Evolutionary conservation across 1,284 basidiomycete genomes (phyloP).

Genomic region (Inonotus hispidus): DNA sequence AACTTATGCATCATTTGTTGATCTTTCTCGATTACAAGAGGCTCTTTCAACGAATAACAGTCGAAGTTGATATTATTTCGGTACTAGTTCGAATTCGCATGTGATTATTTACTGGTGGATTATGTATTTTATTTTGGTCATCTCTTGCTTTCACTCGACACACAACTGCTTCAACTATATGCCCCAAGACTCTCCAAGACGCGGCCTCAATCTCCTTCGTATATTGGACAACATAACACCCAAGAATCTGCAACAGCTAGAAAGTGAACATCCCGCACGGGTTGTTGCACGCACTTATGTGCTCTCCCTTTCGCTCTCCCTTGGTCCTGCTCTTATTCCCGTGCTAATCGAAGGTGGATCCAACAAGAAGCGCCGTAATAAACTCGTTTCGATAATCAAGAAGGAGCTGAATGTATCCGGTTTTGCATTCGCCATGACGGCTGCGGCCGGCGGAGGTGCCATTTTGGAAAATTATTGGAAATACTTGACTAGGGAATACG

Average conservation of each 20-base stretch:
- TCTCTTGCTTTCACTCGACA: not conserved
- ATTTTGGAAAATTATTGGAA: slow-evolving; percentile 44
- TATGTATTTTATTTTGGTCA: not conserved
- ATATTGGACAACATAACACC: not conserved
- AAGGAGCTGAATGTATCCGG: slow-evolving; percentile 54
- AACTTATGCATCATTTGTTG: not conserved
- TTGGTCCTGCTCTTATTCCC: slow-evolving; percentile 57
- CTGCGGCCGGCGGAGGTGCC: slow-evolving; percentile 58
- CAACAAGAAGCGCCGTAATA: slow-evolving; percentile 24
- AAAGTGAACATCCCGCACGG: slow-evolving; percentile 46
- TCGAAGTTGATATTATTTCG: not conserved
- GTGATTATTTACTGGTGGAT: not conserved
- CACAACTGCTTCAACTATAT: not conserved
- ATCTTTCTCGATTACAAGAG: not conserved
- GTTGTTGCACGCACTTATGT: slow-evolving; percentile 61
- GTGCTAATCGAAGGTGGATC: slow-evolving; percentile 34
- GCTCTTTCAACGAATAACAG: not conserved
- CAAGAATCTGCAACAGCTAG: slow-evolving; percentile 1
- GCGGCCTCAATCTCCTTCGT: not conserved
- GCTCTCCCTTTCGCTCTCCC: slow-evolving; percentile 58
- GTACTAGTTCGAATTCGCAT: too few species aligned
- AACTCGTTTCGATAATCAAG: slow-evolving; percentile 39
- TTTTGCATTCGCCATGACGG: slow-evolving; percentile 62
- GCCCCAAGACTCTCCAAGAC: slow-evolving; percentile 1
- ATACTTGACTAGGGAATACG: slow-evolving; percentile 24